Base-by-base conservation (phyloP, 2,329 filamentous ascomycete species). In the Fusarium decemcellulare region DNA sequence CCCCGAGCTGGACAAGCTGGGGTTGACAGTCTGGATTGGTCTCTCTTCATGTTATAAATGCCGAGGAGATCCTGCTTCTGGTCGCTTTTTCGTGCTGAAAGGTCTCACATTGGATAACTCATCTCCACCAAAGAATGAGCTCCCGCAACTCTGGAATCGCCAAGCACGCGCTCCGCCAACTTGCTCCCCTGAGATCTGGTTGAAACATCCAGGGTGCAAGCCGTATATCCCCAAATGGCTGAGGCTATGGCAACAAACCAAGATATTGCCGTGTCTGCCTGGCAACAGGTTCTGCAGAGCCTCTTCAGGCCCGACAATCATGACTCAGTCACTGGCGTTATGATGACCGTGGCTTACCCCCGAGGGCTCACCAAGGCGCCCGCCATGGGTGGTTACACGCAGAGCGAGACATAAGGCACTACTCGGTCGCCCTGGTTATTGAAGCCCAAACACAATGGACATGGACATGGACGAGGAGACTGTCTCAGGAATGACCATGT, bases 111-210 rank as follows among this genome's bases (percentile, higher is more conserved):
- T 46, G 37, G 43, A 44, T 67, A 51, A 55, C 43, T 50, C 51
- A 50, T 59, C 50, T 57, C 51, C 59, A 52, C 37, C 42, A 30
- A 40, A 46, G 70, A 30, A 68, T 60, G 61, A 65, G 27, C 18
- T 61, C 61, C 52, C 46, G 54, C 52, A 42, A 23, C 44, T 44
- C 61, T 34, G 57, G 71, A 62, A 68, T 71, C 58, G 40, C 48
- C 56, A 67, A 67, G 67, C 11, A 58, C 47, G 16, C 60, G 54
- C 46, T 57, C 60, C 36, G 59, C 53, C 66, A 67, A 66, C 67
- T 58, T 27, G 34, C 37, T 59, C 52, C 51, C 43, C 47, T 59
- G 57, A 61, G 43, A 18, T 36, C 42, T 12, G 14, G 37, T 60
- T 54, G 61, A 74, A 61, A 67, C 71, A 67, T 53, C 18, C 37